Evolutionary conservation across 371 early-diverging fungal genomes (phyloP).

Genomic region (Batkoa obscura): DNA sequence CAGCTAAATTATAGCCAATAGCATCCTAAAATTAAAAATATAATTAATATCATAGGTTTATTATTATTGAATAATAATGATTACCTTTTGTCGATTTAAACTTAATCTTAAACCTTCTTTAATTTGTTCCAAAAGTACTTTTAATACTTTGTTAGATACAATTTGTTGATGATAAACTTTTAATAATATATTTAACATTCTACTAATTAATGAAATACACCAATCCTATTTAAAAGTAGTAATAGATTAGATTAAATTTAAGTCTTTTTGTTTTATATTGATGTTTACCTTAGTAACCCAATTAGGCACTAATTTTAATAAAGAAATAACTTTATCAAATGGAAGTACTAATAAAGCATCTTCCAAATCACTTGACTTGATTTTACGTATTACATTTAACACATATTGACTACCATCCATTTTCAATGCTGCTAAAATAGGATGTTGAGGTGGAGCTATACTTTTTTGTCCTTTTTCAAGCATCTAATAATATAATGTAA

Average conservation of each 20-base stretch:
- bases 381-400: slow-evolving; percentile 52
- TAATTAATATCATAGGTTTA: neutral
- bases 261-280: neutral
- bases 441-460: slow-evolving; percentile 24
- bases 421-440: slow-evolving; percentile 47
- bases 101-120: slow-evolving; percentile 33
- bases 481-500: slow-evolving; percentile 34
- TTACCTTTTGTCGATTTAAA: slow-evolving; percentile 42
- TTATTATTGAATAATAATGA: neutral
- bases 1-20: slow-evolving; percentile 62
- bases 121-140: slow-evolving; percentile 54
- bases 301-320: neutral
- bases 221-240: slow-evolving; percentile 29
- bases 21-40: slow-evolving; percentile 17
- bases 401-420: slow-evolving; percentile 41
- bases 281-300: slow-evolving; percentile 18
- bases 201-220: slow-evolving; percentile 54
- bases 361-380: slow-evolving; percentile 54
- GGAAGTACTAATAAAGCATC: slow-evolving; percentile 76
- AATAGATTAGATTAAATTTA: neutral
- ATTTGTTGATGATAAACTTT: slow-evolving; percentile 69
- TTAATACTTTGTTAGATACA: slow-evolving; percentile 50
- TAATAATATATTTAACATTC: slow-evolving; percentile 61
- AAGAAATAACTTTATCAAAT: slow-evolving; percentile 58
- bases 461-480: slow-evolving; percentile 52